Base-by-base conservation (phyloP, 164 flowering plant genomes). In the Cinnamomum chago region DNA sequence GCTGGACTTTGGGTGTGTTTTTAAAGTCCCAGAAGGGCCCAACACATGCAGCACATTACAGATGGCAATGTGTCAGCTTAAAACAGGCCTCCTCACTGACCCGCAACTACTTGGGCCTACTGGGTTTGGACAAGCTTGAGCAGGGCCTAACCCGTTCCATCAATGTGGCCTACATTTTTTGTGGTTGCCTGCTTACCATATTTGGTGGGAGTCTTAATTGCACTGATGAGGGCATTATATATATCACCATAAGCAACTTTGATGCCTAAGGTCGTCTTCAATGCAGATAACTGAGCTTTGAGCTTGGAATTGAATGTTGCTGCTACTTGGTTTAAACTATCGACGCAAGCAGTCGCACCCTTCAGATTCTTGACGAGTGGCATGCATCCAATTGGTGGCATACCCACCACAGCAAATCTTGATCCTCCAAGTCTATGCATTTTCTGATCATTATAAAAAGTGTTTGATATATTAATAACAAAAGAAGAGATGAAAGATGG, bases 351-450 rank as follows among this genome's bases (percentile, higher is more conserved):
- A 0, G 52, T 70, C 64, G 40, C 30, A 22, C 50, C 82, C 79
- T 5, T 70, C 69, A 87, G 62, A 0, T 84, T 80, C 77, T 79
- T 84, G 5, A 81, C 82, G 10, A 87, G 75, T 40, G 92, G 92
- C 85, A 88, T 70, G 78, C 92, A 88, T 2, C 92, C 92, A 10
- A 88, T 7, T 1, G 92, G 92, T 3, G 89, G 88, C 7, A 88
- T 75, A 1, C 90, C 92, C 1, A 84, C 86, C 1, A 85, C 77
- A 2, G 74, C 85, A 73, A 87, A 30, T 75, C 83, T 78, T 50
- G 24, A 81, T 4, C 82, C 85, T 69, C 92, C 92, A 18, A 83
- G 65, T 3, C 67, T 68, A 68, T 79, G 78, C 88, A 88, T 83
- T 68, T 65, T 68, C 73, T 80, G 65, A 24, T 64, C 13, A 12